phyloP scores from a whole-genome alignment of 1,284 basidiomycete species.

The Cryptococcus deneoformans region DNA sequence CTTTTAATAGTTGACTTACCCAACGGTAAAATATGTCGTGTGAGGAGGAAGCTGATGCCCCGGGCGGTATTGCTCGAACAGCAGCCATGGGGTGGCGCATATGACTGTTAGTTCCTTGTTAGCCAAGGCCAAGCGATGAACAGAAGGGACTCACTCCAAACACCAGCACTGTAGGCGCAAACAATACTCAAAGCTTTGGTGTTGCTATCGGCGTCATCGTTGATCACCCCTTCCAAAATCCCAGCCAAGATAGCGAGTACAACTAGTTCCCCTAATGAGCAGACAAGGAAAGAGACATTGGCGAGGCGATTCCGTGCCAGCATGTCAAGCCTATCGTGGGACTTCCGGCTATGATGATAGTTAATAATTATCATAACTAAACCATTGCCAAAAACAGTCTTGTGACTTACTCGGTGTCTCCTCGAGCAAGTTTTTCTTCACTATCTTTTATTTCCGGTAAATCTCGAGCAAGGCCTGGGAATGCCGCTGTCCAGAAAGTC shows the following conservation, averaged over 20 bases:
- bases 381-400: constrained; percentile 53
- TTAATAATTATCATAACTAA: constrained; percentile 4
- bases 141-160: constrained; percentile 62
- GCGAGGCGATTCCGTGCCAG: constrained; percentile 71
- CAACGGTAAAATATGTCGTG: constrained; percentile 62
- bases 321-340: constrained; percentile 63
- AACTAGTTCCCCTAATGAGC: constrained; percentile 66
- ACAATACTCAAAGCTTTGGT: constrained; percentile 71
- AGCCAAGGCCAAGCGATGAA: background rate
- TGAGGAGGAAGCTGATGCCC: constrained; percentile 66
- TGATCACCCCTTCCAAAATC: constrained; percentile 63
- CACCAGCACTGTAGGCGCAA: constrained; percentile 69
- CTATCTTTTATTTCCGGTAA: constrained; percentile 64
- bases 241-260: constrained; percentile 73
- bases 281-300: constrained; percentile 72
- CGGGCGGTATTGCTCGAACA: constrained; percentile 73
- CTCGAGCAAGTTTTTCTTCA: constrained; percentile 59
- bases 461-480: constrained; percentile 77
- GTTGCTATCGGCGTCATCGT: constrained; percentile 74
- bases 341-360: constrained; percentile 52
- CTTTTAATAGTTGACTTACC: constrained; percentile 39
- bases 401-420: constrained; percentile 52
- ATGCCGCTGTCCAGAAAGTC: constrained; percentile 73
- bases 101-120: constrained; percentile 53
- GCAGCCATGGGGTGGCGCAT: constrained; percentile 73